Percentiles rank a stretch among this genome's conserved stretches.
phyloP scores from a whole-genome alignment of 495 filamentous ascomycete species.

The Cercophora sp. region DNA sequence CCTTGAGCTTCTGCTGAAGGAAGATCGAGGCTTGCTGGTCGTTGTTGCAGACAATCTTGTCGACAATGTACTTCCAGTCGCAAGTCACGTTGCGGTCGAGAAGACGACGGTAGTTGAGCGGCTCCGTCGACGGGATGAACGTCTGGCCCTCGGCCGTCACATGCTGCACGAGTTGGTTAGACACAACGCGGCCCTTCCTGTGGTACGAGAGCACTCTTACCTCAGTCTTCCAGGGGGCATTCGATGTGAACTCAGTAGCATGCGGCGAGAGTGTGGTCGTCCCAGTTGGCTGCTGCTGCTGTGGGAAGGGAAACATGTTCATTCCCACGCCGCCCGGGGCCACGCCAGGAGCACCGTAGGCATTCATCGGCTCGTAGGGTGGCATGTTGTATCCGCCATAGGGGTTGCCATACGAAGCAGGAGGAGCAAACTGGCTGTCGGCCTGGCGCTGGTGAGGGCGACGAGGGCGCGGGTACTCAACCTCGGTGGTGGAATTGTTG shows the following conservation, averaged over 20 bases:
- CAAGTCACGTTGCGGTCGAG: slow-evolving; percentile 95
- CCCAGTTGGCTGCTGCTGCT: slow-evolving; percentile 62
- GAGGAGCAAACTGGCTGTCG: too few species aligned
- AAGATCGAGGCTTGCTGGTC: slow-evolving; percentile 99
- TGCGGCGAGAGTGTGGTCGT: slow-evolving; percentile 74
- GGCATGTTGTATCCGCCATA: slow-evolving; percentile 25
- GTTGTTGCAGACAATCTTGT: slow-evolving; percentile 99
- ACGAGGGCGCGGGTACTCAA: too few species aligned
- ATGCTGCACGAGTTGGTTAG: slow-evolving; percentile 31
- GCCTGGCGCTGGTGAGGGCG: too few species aligned
- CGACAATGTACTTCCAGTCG: slow-evolving; percentile 99
- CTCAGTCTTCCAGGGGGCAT: slow-evolving; percentile 49
- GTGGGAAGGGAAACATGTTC: slow-evolving; percentile 59
- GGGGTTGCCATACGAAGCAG: slow-evolving; percentile 19
- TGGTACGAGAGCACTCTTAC: slow-evolving; percentile 28
- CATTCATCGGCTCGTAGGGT: slow-evolving; percentile 31
- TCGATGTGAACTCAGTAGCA: slow-evolving; percentile 72
- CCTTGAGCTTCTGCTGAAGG: slow-evolving; percentile 97
- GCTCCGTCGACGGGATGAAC: slow-evolving; percentile 82
- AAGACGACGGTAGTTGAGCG: slow-evolving; percentile 93
- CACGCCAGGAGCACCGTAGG: slow-evolving; percentile 29
- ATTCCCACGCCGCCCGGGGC: slow-evolving; percentile 36
- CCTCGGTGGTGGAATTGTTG: too few species aligned
- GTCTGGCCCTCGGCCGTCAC: slow-evolving; percentile 59
- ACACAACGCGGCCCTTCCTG: not conserved